Percentiles rank a stretch among this genome's conserved stretches.
These are phyloP conservation scores for Pseudomassariella vexata DNA, from an alignment of 2,329 filamentous ascomycete species.

Conservation along the genomic window DNA sequence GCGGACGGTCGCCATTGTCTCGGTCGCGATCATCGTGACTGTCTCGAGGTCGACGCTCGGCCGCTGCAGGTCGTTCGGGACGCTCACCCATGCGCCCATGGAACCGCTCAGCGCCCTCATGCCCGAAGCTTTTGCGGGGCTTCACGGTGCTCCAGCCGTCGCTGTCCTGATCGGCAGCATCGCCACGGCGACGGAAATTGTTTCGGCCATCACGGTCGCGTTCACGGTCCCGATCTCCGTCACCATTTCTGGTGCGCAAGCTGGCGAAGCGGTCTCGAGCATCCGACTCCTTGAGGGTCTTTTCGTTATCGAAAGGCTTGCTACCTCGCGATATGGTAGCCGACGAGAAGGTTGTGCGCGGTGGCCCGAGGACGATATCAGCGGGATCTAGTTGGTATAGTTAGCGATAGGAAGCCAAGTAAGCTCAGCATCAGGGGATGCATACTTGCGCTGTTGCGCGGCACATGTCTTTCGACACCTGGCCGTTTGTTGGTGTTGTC, in stretches of 20 bases:
- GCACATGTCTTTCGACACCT: conserved; percentile 45
- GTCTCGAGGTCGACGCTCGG: conserved; percentile 34
- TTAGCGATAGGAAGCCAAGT: conserved; percentile 13
- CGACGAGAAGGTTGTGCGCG: conserved; percentile 77
- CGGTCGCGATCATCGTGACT: conserved; percentile 44
- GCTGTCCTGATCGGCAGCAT: conserved; percentile 51
- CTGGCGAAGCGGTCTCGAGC: conserved; percentile 50
- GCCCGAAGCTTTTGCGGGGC: conserved; percentile 67
- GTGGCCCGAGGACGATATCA: conserved; percentile 80
- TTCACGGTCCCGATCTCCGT: conserved; percentile 34
- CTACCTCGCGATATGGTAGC: conserved; percentile 52
- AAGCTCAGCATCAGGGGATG: conserved; percentile 11
- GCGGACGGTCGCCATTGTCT: conserved; percentile 48
- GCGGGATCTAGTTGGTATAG: conserved; percentile 53
- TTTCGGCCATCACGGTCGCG: conserved; percentile 42
- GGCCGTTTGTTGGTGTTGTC: conserved; percentile 48
- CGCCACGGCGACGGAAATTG: conserved; percentile 46
- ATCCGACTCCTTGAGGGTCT: conserved; percentile 44
- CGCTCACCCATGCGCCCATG: conserved; percentile 57
- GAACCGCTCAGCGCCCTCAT: conserved; percentile 67
- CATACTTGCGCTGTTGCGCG: conserved; percentile 53
- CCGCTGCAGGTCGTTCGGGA: conserved; percentile 30
- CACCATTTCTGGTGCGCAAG: conserved; percentile 47
- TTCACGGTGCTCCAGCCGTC: conserved; percentile 73
- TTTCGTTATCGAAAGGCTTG: conserved; percentile 47